Base-by-base conservation (phyloP, 257 asterid genomes). In the Nemophila menziesii region DNA sequence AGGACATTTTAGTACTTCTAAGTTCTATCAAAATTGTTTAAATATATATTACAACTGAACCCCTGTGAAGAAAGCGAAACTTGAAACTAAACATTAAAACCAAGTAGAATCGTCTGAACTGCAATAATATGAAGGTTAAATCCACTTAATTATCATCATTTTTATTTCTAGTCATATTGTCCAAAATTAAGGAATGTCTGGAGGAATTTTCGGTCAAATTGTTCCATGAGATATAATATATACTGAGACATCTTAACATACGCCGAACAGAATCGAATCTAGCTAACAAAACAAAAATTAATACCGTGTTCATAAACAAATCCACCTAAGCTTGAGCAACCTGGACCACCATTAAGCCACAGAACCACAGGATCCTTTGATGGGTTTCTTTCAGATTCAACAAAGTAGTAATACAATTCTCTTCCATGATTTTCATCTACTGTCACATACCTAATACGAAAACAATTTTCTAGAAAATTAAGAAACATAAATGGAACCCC, bases 301-400 rank as follows among this genome's bases (percentile, higher is more conserved):
- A 58, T 75, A 89, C 98, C 98, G 33, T 89, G 93, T 49, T 89
- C 98, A 60, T 80, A 89, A 48, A 89, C 81, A 52, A 84, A 89
- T 16, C 93, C 98, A 78, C 84, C 98, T 39, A 89, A 89, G 76
- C 98, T 89, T 11, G 98, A 89, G 64, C 98, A 84, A 4, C 98
- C 98, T 9, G 98, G 98, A 5, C 95, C 98, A 23, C 98, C 98
- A 63, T 89, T 89, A 20, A 89, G 95, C 98, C 95, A 89, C 27
- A 89, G 84, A 47, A 84, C 95, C 26, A 89, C 60, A 9, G 95
- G 98, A 65, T 89, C 98, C 26, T 51, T 54, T 0, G 80, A 68
- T 24, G 94, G 80, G 29, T 55, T 70, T 51, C 84, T 63, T 49
- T 80, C 93, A 38, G 98, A 89, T 56, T 70, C 87, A 61, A 89